Evolutionary conservation across 345 rosid species (phyloP).

Genomic region (Trapa bicornis): DNA sequence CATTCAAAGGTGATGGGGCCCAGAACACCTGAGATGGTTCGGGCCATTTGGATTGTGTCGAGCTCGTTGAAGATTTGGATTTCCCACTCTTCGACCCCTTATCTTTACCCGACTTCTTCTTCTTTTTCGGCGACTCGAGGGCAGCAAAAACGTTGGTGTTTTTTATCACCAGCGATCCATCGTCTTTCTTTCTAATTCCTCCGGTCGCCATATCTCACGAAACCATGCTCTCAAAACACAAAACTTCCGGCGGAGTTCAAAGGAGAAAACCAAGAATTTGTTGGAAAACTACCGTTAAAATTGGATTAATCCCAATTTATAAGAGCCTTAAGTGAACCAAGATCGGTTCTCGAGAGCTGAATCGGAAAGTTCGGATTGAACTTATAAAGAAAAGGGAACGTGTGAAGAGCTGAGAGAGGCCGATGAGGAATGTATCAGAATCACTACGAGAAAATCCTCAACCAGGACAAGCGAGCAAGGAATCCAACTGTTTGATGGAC

Average conservation of each 20-base stretch:
- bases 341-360: not conserved
- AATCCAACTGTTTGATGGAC: not conserved
- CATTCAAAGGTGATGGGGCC: slow-evolving; percentile 26
- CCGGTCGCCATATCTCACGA: slow-evolving; percentile 12
- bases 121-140: slow-evolving; percentile 26
- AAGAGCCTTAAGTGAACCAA: not conserved
- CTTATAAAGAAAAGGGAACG: slow-evolving; percentile 4
- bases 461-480: not conserved
- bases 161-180: slow-evolving; percentile 25
- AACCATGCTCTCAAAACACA: not conserved
- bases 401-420: not conserved
- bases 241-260: not conserved
- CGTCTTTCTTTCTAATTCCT: slow-evolving; percentile 25
- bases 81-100: slow-evolving; percentile 14
- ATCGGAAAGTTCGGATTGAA: not conserved
- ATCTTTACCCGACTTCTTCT: slow-evolving; percentile 26
- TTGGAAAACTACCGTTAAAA: not conserved
- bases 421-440: not conserved
- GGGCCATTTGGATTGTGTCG: slow-evolving; percentile 9
- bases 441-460: not conserved
- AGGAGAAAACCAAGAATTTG: not conserved
- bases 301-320: not conserved
- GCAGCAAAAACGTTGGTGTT: slow-evolving; percentile 31
- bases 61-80: slow-evolving; percentile 9
- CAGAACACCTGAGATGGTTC: slow-evolving; percentile 19